These are phyloP conservation scores for Amanita pseudoporphyria DNA, from an alignment of 768 basidiomycete genomes.

Conservation along the genomic window DNA sequence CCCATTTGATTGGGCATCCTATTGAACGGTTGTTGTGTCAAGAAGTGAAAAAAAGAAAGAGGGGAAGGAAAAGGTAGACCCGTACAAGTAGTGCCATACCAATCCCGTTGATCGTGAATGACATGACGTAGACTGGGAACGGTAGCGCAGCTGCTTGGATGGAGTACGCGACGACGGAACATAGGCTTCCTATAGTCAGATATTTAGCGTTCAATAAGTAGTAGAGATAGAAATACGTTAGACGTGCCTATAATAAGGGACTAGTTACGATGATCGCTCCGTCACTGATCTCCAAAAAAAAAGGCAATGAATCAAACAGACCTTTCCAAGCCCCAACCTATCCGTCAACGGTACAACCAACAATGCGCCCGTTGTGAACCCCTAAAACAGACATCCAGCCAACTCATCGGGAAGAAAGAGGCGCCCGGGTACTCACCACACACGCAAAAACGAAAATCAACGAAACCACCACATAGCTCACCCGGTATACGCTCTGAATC, in stretches of 20 bases:
- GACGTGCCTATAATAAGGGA: conserved; percentile 14
- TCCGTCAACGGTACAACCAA: conserved; percentile 28
- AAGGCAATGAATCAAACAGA: too few relatives aligned
- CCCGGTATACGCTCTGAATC: conserved; percentile 51
- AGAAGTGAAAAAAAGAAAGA: too few relatives aligned
- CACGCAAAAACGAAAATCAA: conserved; percentile 43
- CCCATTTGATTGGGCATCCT: conserved; percentile 65
- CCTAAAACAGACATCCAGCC: too few relatives aligned
- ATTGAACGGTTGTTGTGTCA: conserved; percentile 15
- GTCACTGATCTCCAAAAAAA: too few relatives aligned
- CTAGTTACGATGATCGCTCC: too few relatives aligned
- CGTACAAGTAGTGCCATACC: conserved; percentile 37
- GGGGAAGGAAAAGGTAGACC: neutral
- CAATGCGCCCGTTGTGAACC: conserved; percentile 30
- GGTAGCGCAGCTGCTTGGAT: conserved; percentile 49
- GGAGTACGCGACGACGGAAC: conserved; percentile 43
- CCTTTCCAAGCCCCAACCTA: conserved; percentile 34
- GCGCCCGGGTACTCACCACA: conserved; percentile 20
- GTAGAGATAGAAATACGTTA: too few relatives aligned
- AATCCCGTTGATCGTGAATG: conserved; percentile 32
- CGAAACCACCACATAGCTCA: conserved; percentile 45
- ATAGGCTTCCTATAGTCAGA: conserved; percentile 38
- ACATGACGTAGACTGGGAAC: conserved; percentile 52
- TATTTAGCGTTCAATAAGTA: too few relatives aligned
- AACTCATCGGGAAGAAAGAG: too few relatives aligned